Conservation (phyloP, 306 rosid species). For the Mimosa pudica region DNA sequence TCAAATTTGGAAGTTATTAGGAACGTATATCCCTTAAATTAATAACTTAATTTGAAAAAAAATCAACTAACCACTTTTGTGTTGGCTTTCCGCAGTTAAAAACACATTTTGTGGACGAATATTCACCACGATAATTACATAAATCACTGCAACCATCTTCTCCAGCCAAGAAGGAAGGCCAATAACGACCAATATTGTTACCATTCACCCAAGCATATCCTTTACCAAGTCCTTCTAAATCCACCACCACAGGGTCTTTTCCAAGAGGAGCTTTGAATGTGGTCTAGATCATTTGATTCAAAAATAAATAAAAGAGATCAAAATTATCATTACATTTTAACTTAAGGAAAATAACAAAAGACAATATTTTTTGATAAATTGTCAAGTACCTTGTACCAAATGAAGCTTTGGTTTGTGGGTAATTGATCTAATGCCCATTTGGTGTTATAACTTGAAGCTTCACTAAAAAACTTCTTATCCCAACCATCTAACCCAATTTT, state of each 20-base stretch:
- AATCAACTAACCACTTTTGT: conserved; percentile 36
- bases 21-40: too few relatives aligned
- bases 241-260: conserved; percentile 39
- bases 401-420: conserved; percentile 30
- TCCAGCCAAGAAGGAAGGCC: conserved; percentile 34
- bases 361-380: too few relatives aligned
- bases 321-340: too few relatives aligned
- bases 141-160: conserved; percentile 23
- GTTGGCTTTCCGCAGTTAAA: conserved; percentile 30
- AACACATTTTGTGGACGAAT: conserved; percentile 18
- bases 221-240: conserved; percentile 43
- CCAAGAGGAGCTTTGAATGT: conserved; percentile 37
- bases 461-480: not conserved
- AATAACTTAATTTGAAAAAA: too few relatives aligned
- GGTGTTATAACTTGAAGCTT: not conserved
- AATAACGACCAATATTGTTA: conserved; percentile 45
- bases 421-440: conserved; percentile 21
- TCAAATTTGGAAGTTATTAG: too few relatives aligned
- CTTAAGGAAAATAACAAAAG: not conserved
- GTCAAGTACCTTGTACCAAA: conserved; percentile 43
- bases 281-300: conserved; percentile 17
- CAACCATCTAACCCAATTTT: conserved; percentile 42
- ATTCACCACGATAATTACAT: conserved; percentile 42
- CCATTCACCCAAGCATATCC: conserved; percentile 56
- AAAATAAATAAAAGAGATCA: not conserved